phyloP scores from a whole-genome alignment of 129 eudicot species.

The Artemisia annua region DNA sequence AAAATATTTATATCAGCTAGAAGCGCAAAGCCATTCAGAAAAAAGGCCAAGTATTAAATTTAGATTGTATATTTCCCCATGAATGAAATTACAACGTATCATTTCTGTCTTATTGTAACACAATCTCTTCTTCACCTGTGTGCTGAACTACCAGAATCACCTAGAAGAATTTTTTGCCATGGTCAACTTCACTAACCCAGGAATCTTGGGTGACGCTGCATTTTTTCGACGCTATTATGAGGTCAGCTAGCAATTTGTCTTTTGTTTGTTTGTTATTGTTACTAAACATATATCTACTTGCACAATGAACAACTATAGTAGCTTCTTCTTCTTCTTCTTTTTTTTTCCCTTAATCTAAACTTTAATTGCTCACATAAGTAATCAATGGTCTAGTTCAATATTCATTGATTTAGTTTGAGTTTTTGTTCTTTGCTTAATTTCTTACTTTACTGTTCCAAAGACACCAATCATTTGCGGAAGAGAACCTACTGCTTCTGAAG shows the following conservation, averaged over 20 bases:
- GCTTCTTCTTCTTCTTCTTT: too few relatives aligned
- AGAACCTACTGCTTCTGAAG: constrained; percentile 92
- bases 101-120: constrained; percentile 19
- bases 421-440: constrained; percentile 6
- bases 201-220: constrained; percentile 84
- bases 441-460: constrained; percentile 37
- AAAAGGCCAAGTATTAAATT: background rate
- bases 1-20: constrained; percentile 4
- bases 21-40: too few relatives aligned
- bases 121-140: constrained; percentile 4
- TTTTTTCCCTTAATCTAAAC: too few relatives aligned
- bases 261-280: background rate
- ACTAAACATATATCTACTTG: background rate
- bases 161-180: constrained; percentile 94
- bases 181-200: constrained; percentile 98
- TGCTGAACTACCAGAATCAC: constrained; percentile 64
- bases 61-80: background rate
- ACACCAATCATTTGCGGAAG: constrained; percentile 84
- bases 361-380: too few relatives aligned
- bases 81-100: background rate
- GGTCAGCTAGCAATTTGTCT: constrained; percentile 43
- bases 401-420: constrained; percentile 11
- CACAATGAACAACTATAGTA: background rate
- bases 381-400: constrained; percentile 1
- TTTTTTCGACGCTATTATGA: constrained; percentile 87